Conservation (phyloP, 176 grass and related monocot genomes). For the Pontederia crassipes region DNA sequence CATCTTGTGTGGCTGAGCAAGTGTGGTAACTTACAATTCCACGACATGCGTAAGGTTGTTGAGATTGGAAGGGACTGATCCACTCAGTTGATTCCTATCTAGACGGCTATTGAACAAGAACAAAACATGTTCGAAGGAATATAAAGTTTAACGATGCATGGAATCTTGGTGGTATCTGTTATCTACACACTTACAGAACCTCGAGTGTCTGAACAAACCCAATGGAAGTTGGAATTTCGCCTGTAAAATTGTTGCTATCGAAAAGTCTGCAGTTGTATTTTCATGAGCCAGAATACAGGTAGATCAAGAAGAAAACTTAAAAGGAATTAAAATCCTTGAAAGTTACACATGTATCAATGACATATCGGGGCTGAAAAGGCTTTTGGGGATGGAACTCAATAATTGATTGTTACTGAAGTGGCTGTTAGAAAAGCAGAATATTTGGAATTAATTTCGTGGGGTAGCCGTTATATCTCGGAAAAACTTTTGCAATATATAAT, state of each 20-base stretch:
- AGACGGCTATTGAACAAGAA: slow-evolving; percentile 49
- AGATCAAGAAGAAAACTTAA: background rate
- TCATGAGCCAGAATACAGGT: slow-evolving; percentile 2
- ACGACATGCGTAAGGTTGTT: slow-evolving; percentile 56
- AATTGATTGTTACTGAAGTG: slow-evolving; percentile 92
- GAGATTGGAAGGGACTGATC: slow-evolving; percentile 52
- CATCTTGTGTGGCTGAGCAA: background rate
- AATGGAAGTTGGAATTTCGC: slow-evolving; percentile 62
- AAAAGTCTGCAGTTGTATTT: slow-evolving; percentile 48
- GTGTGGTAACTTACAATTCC: slow-evolving; percentile 58
- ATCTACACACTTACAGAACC: slow-evolving; percentile 56
- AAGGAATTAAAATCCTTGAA: background rate
- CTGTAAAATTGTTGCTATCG: slow-evolving; percentile 69
- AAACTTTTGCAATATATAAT: background rate
- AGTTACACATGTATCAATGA: slow-evolving; percentile 75
- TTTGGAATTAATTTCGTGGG: background rate
- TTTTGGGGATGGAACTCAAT: slow-evolving; percentile 62
- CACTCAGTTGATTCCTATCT: slow-evolving; percentile 57
- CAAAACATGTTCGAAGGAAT: background rate
- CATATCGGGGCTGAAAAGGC: slow-evolving; percentile 78
- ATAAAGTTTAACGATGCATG: background rate
- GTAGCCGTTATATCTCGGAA: background rate
- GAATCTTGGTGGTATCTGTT: background rate
- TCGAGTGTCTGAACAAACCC: slow-evolving; percentile 52
- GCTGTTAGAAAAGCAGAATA: slow-evolving; percentile 34